A percentile compares a stretch with the other conserved stretches of the same genome.
Conservation (phyloP, 2,329 filamentous ascomycete species). For the Apiospora kogelbergensis region DNA sequence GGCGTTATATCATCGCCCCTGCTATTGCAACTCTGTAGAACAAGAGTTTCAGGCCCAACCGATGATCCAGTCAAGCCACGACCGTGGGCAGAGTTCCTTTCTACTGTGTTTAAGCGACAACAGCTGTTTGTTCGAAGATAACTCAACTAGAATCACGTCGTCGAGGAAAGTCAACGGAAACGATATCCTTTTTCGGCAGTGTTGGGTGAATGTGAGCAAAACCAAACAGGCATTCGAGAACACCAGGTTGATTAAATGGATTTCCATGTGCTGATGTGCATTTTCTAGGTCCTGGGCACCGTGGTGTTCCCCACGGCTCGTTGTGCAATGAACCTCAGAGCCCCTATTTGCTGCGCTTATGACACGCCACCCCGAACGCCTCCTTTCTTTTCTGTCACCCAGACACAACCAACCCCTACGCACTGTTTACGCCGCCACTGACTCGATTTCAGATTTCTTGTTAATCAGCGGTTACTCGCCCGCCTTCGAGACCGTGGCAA, state of each 20-base stretch:
- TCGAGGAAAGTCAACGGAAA: not conserved
- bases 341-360: not conserved
- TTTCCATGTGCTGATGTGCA: conserved; percentile 14
- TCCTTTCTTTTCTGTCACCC: conserved; percentile 19
- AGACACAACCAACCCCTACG: conserved; percentile 24
- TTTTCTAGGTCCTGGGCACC: conserved; percentile 24
- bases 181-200: conserved; percentile 16
- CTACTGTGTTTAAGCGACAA: not conserved
- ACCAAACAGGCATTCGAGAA: conserved; percentile 23
- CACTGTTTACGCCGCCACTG: conserved; percentile 26
- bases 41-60: conserved; percentile 33
- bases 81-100: conserved; percentile 18
- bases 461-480: conserved; percentile 23
- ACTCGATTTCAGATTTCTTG: conserved; percentile 20
- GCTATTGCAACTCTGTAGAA: conserved; percentile 34
- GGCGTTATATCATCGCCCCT: conserved; percentile 32
- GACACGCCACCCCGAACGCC: not conserved
- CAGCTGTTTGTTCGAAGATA: not conserved
- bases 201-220: conserved; percentile 23
- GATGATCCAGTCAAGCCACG: conserved; percentile 28
- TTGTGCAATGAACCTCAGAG: conserved; percentile 17
- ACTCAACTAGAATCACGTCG: not conserved
- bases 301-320: conserved; percentile 27
- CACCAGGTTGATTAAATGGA: not conserved
- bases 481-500: conserved; percentile 30